Evolutionary conservation across 2,329 filamentous ascomycete genomes (phyloP).

Genomic region (Mycocentrospora acerina): DNA sequence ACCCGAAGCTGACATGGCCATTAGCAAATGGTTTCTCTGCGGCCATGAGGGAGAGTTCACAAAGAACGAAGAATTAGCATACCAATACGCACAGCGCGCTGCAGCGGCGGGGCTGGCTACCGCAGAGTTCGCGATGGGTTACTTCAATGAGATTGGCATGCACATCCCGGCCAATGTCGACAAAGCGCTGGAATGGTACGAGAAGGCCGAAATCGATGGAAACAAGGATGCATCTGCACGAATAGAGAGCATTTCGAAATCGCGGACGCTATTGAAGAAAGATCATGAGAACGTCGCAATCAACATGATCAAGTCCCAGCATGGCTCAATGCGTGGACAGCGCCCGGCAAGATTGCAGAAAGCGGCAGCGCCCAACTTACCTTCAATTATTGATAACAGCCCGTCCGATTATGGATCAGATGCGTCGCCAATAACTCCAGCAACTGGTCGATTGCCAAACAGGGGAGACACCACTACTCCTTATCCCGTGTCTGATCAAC

Average conservation of each 20-base stretch:
- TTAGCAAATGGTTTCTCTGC: constrained; percentile 98
- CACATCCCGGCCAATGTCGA: constrained; percentile 79
- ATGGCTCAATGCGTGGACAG: constrained; percentile 54
- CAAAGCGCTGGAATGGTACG: constrained; percentile 87
- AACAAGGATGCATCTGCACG: constrained; percentile 85
- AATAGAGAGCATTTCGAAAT: constrained; percentile 79
- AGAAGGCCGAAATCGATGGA: constrained; percentile 82
- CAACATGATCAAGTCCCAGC: constrained; percentile 69
- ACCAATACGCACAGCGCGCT: constrained; percentile 84
- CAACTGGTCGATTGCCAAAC: constrained; percentile 25
- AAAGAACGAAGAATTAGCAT: constrained; percentile 94
- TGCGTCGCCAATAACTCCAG: constrained; percentile 25
- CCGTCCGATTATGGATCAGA: constrained; percentile 38
- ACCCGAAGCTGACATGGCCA: constrained; percentile 88
- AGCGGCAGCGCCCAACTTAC: constrained; percentile 38
- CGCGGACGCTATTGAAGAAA: constrained; percentile 80
- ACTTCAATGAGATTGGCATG: constrained; percentile 97
- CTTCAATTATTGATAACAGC: constrained; percentile 42
- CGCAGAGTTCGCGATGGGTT: constrained; percentile 94
- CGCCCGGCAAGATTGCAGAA: constrained; percentile 49
- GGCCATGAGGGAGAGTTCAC: constrained; percentile 89
- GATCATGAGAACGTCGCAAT: constrained; percentile 94
- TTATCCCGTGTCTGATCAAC: constrained; percentile 48
- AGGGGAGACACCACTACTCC: constrained; percentile 43
- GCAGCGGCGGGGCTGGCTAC: constrained; percentile 80